Conservation (phyloP, 2,329 filamentous ascomycete genomes). For the Leptographium radiaticola region DNA sequence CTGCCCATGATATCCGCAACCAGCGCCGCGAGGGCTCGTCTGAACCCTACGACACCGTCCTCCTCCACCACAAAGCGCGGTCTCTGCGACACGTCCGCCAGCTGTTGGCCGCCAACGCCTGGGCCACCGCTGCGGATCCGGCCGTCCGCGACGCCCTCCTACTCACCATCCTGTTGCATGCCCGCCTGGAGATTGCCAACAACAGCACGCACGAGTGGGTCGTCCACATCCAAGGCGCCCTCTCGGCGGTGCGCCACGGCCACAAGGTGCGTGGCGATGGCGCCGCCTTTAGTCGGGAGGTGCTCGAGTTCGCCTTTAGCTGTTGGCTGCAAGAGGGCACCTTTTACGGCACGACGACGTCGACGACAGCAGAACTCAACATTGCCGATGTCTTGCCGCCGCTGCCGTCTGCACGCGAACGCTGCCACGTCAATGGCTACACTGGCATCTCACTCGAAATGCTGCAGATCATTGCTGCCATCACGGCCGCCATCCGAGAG, state of each 20-base stretch:
- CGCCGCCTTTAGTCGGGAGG: slow-evolving; percentile 1
- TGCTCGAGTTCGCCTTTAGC: slow-evolving; percentile 1
- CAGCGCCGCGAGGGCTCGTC: background rate
- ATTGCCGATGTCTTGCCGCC: background rate
- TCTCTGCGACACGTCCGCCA: background rate
- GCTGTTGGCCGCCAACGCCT: background rate
- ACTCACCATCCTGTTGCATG: background rate
- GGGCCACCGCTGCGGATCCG: background rate
- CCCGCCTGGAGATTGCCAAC: background rate
- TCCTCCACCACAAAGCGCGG: slow-evolving; percentile 1
- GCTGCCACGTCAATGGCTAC: slow-evolving; percentile 1
- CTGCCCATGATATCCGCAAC: slow-evolving; percentile 4
- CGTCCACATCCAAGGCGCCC: background rate
- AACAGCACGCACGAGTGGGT: slow-evolving; percentile 5
- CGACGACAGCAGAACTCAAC: background rate
- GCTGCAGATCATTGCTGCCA: background rate
- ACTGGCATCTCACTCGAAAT: slow-evolving; percentile 2
- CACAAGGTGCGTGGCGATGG: background rate
- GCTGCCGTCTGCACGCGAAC: background rate
- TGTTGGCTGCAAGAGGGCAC: background rate
- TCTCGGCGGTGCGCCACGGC: background rate
- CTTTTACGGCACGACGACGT: background rate
- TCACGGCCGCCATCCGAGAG: background rate
- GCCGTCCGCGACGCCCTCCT: background rate
- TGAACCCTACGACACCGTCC: background rate